phyloP scores from a whole-genome alignment of 441 rosid species.

The Sinapis alba region DNA sequence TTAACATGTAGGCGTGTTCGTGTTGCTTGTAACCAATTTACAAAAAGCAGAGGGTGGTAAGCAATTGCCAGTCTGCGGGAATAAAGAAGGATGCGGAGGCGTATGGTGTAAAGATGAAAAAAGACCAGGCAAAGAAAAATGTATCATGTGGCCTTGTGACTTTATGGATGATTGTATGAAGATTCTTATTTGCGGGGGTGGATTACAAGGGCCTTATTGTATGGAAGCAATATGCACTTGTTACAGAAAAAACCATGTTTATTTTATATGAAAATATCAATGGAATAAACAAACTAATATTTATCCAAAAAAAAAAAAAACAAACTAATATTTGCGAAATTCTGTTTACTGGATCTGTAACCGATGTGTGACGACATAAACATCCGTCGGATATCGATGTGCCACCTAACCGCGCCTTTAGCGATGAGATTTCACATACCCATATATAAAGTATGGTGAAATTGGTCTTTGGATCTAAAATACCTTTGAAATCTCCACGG shows the following conservation, averaged over 20 bases:
- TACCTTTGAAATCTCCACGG: no score
- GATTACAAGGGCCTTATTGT: slow-evolving; percentile 18
- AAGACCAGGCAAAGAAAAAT: neutral
- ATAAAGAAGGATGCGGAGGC: slow-evolving; percentile 11
- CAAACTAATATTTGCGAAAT: neutral
- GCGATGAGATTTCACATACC: no score
- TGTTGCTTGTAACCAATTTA: slow-evolving; percentile 15
- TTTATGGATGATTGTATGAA: slow-evolving; percentile 5
- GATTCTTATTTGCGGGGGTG: neutral
- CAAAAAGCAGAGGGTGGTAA: neutral
- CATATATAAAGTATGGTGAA: no score
- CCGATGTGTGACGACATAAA: no score
- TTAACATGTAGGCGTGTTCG: slow-evolving; percentile 9
- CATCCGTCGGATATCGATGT: no score
- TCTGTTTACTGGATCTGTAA: neutral
- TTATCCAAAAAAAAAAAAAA: no score
- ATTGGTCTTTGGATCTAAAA: no score
- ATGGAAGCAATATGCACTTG: slow-evolving; percentile 26
- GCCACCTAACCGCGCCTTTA: no score
- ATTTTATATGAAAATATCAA: neutral
- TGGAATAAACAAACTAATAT: no score
- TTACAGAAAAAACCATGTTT: neutral
- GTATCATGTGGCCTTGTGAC: slow-evolving; percentile 11
- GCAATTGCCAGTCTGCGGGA: neutral
- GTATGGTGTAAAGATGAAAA: slow-evolving; percentile 15